Conservation (phyloP, 768 basidiomycete species). For the Rhodotorula sphaerocarpa region DNA sequence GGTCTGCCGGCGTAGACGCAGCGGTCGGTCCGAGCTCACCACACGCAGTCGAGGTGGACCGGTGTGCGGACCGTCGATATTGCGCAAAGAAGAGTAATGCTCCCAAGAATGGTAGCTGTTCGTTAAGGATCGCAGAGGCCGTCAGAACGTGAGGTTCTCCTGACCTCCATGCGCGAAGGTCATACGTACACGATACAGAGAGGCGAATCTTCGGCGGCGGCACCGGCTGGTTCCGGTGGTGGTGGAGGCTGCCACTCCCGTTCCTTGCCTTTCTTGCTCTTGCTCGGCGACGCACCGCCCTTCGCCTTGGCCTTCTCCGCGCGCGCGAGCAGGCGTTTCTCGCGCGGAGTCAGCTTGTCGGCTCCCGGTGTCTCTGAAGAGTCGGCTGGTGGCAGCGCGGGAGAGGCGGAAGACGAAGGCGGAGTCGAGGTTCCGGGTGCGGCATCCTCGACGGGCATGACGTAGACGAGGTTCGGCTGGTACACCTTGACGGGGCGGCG, state of each 20-base stretch:
- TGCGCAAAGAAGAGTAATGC: slow-evolving; percentile 88
- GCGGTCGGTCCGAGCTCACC: not conserved
- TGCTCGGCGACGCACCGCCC: not conserved
- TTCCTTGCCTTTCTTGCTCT: slow-evolving; percentile 35
- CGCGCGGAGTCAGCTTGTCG: slow-evolving; percentile 3
- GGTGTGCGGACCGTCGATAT: slow-evolving; percentile 69
- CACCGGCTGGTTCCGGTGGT: not conserved
- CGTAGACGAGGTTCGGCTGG: slow-evolving; percentile 82
- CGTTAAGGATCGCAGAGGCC: no score
- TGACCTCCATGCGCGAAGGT: no score
- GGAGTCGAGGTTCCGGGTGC: slow-evolving; percentile 41
- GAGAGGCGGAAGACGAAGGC: not conserved
- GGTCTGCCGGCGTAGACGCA: not conserved
- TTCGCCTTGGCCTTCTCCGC: slow-evolving; percentile 13
- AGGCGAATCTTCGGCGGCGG: slow-evolving; percentile 44
- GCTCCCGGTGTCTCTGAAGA: not conserved
- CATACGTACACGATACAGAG: slow-evolving; percentile 69
- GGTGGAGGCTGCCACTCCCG: slow-evolving; percentile 20
- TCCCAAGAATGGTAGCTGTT: slow-evolving; percentile 53
- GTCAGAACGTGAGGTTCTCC: not conserved
- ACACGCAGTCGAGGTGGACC: slow-evolving; percentile 46
- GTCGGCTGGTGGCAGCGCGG: slow-evolving; percentile 13
- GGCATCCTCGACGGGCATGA: slow-evolving; percentile 50
- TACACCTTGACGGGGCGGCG: slow-evolving; percentile 78
- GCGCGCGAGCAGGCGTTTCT: slow-evolving; percentile 6